These are phyloP conservation scores for Aspergillus novofumigatus DNA, from an alignment of 2,329 filamentous ascomycete species.

Conservation along the genomic window DNA sequence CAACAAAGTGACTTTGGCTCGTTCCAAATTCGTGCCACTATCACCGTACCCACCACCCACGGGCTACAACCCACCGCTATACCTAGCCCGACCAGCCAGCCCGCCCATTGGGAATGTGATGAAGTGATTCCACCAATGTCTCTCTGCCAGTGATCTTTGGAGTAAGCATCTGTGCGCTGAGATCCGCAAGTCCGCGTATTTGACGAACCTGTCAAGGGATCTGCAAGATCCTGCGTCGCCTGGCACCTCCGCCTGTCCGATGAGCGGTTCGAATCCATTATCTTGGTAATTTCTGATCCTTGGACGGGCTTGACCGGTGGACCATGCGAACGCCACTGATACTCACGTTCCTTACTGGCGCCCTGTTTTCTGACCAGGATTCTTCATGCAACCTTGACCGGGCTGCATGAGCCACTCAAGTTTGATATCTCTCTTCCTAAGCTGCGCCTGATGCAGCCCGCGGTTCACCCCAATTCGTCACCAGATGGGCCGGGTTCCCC, in stretches of 20 bases:
- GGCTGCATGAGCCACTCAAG: conserved; percentile 10
- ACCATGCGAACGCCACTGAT: conserved; percentile 13
- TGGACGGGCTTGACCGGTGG: conserved; percentile 7
- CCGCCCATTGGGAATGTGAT: not conserved
- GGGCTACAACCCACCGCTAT: not conserved
- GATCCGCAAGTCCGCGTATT: not conserved
- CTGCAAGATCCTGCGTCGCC: not conserved
- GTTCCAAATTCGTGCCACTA: not conserved
- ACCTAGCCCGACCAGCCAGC: not conserved
- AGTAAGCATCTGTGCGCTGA: not conserved
- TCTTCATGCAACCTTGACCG: conserved; percentile 11
- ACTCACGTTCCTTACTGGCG: conserved; percentile 12
- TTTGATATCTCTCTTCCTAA: conserved; percentile 5
- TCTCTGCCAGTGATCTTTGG: not conserved
- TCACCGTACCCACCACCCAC: not conserved
- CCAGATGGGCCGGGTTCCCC: conserved; percentile 9
- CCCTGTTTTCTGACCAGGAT: conserved; percentile 6
- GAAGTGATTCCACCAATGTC: not conserved
- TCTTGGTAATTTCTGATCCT: not conserved
- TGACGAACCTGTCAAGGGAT: not conserved
- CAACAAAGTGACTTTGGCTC: not conserved
- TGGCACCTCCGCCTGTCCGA: not conserved
- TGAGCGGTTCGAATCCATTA: not conserved
- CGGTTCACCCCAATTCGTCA: conserved; percentile 8
- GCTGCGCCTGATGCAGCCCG: conserved; percentile 8